Evolutionary conservation across 495 filamentous ascomycete genomes (phyloP), one percentile per base, ranked within the genome.

Genomic region (Hypoxylon crocopeplum): DNA sequence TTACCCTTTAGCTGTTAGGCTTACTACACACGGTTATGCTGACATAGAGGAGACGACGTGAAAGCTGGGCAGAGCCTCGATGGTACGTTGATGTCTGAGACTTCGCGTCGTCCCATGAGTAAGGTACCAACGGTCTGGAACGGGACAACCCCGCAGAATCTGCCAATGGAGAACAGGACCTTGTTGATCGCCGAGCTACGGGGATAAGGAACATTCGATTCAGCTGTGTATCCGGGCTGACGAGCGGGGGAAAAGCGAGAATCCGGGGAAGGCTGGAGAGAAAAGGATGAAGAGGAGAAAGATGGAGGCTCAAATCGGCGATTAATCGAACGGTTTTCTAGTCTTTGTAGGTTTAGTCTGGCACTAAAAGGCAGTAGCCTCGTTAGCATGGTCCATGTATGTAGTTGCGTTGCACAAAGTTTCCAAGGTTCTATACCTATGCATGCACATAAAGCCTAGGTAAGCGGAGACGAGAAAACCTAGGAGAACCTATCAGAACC

Each of bases 161-260:
- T 41, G 8, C 11, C 13, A 62, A 41, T 50, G 38, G 34, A 16
- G n/a, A 19, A 32, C 46, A 25, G 15, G 25, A 25, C 5, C 11
- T 37, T 45, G 7, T 29, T 29, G 8, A 41, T 48, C 47, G 60
- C 53, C 48, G 53, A 63, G 37, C 8, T 3, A 40, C 44, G 54
- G 60, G 24, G 25, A 44, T 32, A 45, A 16, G 42, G 51, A 64
- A 53, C 60, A 64, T 64, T 64, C 54, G 60, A 64, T 57, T 40
- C 13, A 25, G 30, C 20, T 54, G 37, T 49, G 24, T 38, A 27
- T 30, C 30, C 45, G 11, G 54, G 48, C 37, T 49, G 32, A 44
- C 12, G 42, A 44, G 48, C 47, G 51, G 48, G 59, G 47, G 45
- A 22, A 20, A 34, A 8, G 41, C 13, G 30, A 50, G 39, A 59